phyloP scores from a whole-genome alignment of 805 yeast species.

The Myxozyma mucilagina region DNA sequence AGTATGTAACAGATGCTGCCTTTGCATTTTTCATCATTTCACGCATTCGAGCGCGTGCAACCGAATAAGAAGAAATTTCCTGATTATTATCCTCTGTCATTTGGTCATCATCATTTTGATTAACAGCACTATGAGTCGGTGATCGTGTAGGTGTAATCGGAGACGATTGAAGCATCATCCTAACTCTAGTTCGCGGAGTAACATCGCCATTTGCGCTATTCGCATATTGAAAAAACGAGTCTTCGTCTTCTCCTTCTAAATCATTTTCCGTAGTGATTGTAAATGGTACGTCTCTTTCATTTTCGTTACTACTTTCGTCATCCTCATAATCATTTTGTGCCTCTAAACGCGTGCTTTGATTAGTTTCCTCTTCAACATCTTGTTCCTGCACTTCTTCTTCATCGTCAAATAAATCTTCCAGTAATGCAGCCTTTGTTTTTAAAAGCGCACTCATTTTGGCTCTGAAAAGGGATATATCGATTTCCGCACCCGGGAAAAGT shows the following conservation, averaged over 20 bases:
- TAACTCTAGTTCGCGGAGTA: slow-evolving; percentile 7
- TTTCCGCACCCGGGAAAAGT: too few species aligned
- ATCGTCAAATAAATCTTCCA: slow-evolving; percentile 1
- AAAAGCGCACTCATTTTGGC: background rate
- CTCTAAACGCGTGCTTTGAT: too few species aligned
- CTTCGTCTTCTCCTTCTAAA: background rate
- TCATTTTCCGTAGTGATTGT: background rate
- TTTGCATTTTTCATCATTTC: slow-evolving; percentile 2
- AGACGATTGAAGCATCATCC: slow-evolving; percentile 2
- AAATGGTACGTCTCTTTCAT: background rate
- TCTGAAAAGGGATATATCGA: too few species aligned
- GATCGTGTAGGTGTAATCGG: background rate
- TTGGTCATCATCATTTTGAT: background rate
- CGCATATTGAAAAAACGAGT: background rate
- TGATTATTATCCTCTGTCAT: background rate
- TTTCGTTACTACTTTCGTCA: background rate
- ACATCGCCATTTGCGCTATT: slow-evolving; percentile 1
- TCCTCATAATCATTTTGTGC: too few species aligned
- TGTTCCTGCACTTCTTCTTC: background rate
- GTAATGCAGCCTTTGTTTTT: background rate
- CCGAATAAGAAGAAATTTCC: background rate
- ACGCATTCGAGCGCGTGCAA: slow-evolving; percentile 1
- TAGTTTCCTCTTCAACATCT: background rate
- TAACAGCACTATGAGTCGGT: background rate
- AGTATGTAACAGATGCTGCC: background rate